Percentiles rank a stretch among this genome's conserved stretches.
Evolutionary conservation across 1,139 yeast species (phyloP).

Genomic region (Barnettozyma hawaiiensis): DNA sequence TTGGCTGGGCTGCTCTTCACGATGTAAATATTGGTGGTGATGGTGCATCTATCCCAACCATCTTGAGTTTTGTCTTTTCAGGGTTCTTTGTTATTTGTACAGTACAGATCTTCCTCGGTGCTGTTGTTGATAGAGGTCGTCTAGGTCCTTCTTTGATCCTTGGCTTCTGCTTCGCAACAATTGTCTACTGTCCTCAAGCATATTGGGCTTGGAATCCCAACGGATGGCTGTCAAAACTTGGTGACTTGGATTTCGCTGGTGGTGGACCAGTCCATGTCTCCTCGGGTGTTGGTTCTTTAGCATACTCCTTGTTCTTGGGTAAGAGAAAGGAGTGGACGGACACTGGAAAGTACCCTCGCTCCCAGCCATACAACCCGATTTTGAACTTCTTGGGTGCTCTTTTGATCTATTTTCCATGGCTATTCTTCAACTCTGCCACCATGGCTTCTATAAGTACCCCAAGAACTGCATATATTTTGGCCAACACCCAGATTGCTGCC

Average conservation of each 20-base stretch:
- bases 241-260: slow-evolving; percentile 44
- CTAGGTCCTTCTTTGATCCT: slow-evolving; percentile 38
- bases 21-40: slow-evolving; percentile 25
- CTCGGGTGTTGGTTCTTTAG: slow-evolving; percentile 38
- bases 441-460: slow-evolving; percentile 36
- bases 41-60: slow-evolving; percentile 37
- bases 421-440: slow-evolving; percentile 49
- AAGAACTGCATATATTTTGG: slow-evolving; percentile 43
- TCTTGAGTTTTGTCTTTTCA: slow-evolving; percentile 37
- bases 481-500: slow-evolving; percentile 46
- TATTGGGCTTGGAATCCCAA: slow-evolving; percentile 42
- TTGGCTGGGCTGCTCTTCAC: slow-evolving; percentile 36
- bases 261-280: slow-evolving; percentile 48
- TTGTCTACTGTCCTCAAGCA: slow-evolving; percentile 41
- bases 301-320: slow-evolving; percentile 39
- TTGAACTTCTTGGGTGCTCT: slow-evolving; percentile 43
- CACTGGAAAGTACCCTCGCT: slow-evolving; percentile 26
- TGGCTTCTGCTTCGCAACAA: slow-evolving; percentile 38
- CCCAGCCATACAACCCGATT: slow-evolving; percentile 36
- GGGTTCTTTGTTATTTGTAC: slow-evolving; percentile 43
- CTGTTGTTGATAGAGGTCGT: slow-evolving; percentile 41
- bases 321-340: slow-evolving; percentile 35
- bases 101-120: slow-evolving; percentile 42
- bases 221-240: slow-evolving; percentile 40
- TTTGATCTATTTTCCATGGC: slow-evolving; percentile 47